Evolutionary conservation across 2,329 filamentous ascomycete species (phyloP), one percentile per base, ranked within the genome.

Genomic region (Aureobasidium sp.): DNA sequence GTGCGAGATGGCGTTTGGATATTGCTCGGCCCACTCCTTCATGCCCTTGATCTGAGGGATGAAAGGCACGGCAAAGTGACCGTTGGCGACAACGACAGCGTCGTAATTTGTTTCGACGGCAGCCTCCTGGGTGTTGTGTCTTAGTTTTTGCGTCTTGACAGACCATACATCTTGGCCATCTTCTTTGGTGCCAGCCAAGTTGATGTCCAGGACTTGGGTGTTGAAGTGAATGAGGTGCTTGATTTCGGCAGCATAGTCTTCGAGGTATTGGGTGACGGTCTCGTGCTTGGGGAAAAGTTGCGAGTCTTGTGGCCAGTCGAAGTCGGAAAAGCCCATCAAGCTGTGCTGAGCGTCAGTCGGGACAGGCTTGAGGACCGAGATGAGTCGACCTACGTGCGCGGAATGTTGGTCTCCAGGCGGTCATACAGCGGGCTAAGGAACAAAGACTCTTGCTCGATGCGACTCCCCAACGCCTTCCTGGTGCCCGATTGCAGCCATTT

Each of bases 341-440:
- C 40, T 48, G 63, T 84, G 97, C 91, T 97, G 97, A 27, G 92
- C 91, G 78, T 31, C 81, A 77, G 54, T 91, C 84, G 72, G 96
- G 96, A 83, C 31, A 3, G 91, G 88, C n/a, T 89, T 90, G 22
- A 90, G 79, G 69, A 4, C 4, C 24, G 4, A 24, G 24, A 29
- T 29, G 27, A 81, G 62, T 35, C 71, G 70, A 48, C 57, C 11
- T 49, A 60, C 57, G 48, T 56, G 63, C 88, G 84, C 0, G 91
- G 89, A 52, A 97, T 91, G 72, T 97, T 97, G 24, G 92, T 91
- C 69, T 96, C 87, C 17, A 97, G 78, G 27, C 81, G 77, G 52
- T 91, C 85, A 73, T 97, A 97, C 75, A 96, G 84, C 3, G 92
- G 89, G 19, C 89, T 90, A n/a, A 90, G 79, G 69, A 93, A 96